A percentile compares a stretch with the other conserved stretches of the same genome.
These are phyloP conservation scores for Phytophthora ohioensis DNA, from an alignment of 352 stramenopile species.

Conservation along the genomic window DNA sequence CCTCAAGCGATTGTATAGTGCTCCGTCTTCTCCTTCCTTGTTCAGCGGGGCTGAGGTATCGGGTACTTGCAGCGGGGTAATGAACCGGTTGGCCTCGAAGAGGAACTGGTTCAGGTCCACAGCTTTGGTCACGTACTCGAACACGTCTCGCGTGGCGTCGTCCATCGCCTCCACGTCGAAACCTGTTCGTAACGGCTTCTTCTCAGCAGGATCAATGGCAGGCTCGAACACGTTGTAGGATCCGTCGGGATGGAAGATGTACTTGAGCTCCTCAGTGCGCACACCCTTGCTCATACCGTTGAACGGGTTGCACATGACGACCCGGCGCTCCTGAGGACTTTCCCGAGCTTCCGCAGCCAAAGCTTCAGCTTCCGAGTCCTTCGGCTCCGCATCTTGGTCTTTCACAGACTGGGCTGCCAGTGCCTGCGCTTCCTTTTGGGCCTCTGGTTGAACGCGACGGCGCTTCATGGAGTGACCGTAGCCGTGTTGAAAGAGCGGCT, in stretches of 20 bases:
- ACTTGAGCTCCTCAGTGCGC: constrained; percentile 75
- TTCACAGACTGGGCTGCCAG: constrained; percentile 12
- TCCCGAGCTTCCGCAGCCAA: constrained; percentile 25
- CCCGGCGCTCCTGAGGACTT: constrained; percentile 49
- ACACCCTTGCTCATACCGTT: constrained; percentile 73
- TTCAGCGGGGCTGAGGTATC: neutral
- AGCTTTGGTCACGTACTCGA: constrained; percentile 60
- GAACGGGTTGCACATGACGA: constrained; percentile 79
- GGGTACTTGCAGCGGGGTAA: constrained; percentile 30
- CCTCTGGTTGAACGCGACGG: constrained; percentile 33
- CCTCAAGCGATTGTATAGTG: constrained; percentile 19
- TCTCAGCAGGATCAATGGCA: constrained; percentile 56
- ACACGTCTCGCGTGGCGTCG: constrained; percentile 49
- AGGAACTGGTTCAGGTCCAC: constrained; percentile 81
- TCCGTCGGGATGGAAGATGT: constrained; percentile 71
- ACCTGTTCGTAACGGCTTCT: constrained; percentile 57
- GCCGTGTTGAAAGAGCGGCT: constrained; percentile 69
- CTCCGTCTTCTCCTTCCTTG: neutral
- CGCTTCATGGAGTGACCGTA: constrained; percentile 79
- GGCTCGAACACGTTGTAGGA: constrained; percentile 76
- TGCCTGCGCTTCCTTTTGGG: constrained; percentile 32
- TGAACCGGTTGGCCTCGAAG: constrained; percentile 74
- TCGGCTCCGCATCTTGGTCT: constrained; percentile 25
- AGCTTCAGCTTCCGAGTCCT: constrained; percentile 22
- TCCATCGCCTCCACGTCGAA: constrained; percentile 77